Conservation (phyloP, 1,284 basidiomycete genomes). For the Puccinia polysora region DNA sequence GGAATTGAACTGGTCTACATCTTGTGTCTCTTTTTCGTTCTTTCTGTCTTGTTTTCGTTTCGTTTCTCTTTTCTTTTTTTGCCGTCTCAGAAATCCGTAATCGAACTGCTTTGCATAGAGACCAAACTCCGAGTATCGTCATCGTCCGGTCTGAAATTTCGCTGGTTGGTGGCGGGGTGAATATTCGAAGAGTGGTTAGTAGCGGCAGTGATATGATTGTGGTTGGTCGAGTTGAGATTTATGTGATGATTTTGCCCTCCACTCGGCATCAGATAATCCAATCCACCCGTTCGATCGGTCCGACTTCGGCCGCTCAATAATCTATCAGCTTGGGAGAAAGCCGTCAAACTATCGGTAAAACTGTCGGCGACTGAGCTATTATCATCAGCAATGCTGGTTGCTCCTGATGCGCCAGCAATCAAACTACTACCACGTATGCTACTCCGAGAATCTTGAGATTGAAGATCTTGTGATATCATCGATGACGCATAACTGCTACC, state of each 20-base stretch:
- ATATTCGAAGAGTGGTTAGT: neutral
- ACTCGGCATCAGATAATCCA: slow-evolving; percentile 25
- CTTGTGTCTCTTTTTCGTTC: too few relatives aligned
- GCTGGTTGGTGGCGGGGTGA: neutral
- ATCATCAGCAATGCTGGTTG: too few relatives aligned
- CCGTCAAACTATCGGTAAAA: slow-evolving; percentile 11
- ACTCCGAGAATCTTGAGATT: slow-evolving; percentile 57
- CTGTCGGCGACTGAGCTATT: slow-evolving; percentile 33
- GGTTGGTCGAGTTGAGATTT: too few relatives aligned
- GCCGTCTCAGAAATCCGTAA: slow-evolving; percentile 42
- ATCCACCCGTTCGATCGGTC: slow-evolving; percentile 21
- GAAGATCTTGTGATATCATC: slow-evolving; percentile 78
- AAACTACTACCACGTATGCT: slow-evolving; percentile 20
- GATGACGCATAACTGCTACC: slow-evolving; percentile 83
- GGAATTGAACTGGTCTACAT: too few relatives aligned
- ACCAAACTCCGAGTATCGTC: slow-evolving; percentile 36
- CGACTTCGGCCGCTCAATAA: slow-evolving; percentile 30
- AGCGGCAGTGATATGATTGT: neutral
- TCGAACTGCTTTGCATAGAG: slow-evolving; percentile 34
- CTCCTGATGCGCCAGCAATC: neutral
- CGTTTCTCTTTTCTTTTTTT: too few relatives aligned
- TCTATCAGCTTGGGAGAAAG: slow-evolving; percentile 39
- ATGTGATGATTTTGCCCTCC: too few relatives aligned
- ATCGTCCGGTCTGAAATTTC: slow-evolving; percentile 6
- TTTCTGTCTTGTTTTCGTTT: too few relatives aligned